A percentile compares a stretch with the other conserved stretches of the same genome.
These are phyloP conservation scores for Pestalotiopsis fici DNA, from an alignment of 2,329 filamentous ascomycete species.

Conservation along the genomic window DNA sequence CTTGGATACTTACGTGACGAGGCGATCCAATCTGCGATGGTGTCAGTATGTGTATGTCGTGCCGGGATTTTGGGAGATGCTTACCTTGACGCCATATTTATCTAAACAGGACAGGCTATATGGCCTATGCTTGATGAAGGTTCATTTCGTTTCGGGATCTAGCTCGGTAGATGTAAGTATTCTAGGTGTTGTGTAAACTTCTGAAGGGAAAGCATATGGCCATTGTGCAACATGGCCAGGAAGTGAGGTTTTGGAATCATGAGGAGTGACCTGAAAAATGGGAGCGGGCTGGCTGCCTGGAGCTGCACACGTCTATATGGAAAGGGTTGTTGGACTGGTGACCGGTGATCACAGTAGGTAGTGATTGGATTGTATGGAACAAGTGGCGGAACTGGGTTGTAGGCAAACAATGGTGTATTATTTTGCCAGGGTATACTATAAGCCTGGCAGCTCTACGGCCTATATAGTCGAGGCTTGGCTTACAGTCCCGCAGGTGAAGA, in stretches of 20 bases:
- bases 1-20: slow-evolving; percentile 73
- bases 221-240: background rate
- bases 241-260: background rate
- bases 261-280: background rate
- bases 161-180: background rate
- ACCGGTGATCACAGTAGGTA: background rate
- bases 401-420: background rate
- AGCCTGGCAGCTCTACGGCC: slow-evolving; percentile 6
- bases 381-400: background rate
- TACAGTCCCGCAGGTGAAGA: background rate
- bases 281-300: background rate
- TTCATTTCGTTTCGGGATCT: slow-evolving; percentile 11
- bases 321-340: background rate
- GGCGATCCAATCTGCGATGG: slow-evolving; percentile 71
- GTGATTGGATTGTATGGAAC: background rate
- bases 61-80: slow-evolving; percentile 11
- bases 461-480: slow-evolving; percentile 7
- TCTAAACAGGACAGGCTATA: slow-evolving; percentile 23
- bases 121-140: slow-evolving; percentile 12
- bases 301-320: background rate
- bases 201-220: background rate
- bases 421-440: slow-evolving; percentile 10
- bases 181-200: background rate
- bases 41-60: slow-evolving; percentile 19
- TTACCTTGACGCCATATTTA: slow-evolving; percentile 60